Base-by-base conservation (phyloP, 2,329 filamentous ascomycete genomes). In the Rutstroemia sp. region DNA sequence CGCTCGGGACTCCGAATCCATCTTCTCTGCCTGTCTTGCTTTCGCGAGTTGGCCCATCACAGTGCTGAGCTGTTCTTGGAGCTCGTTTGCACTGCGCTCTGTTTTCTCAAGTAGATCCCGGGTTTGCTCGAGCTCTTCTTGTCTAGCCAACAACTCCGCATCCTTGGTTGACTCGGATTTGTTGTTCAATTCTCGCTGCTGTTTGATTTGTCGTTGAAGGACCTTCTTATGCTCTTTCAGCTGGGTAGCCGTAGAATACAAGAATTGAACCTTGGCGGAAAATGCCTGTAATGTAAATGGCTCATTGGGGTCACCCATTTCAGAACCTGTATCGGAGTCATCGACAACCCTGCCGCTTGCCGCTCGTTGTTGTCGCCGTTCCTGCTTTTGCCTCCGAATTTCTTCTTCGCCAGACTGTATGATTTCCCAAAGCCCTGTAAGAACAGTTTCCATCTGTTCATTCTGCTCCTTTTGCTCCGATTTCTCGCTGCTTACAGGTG, bases 121-220 rank as follows among this genome's bases (percentile, higher is more conserved):
- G 5, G 71, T 64, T 16, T 70, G 72, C 38, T 81, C 76, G 6
- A 88, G 68, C 62, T 86, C 79, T 16, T 79, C 77, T 53, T 78
- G 74, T 64, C 81, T 83, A 48, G 75, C 70, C 23, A 78, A 75
- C n/a, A 88, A 70, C 60, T 87, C 81, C 42, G 79, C 78, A 63
- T 87, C 85, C 66, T 85, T 83, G 59, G 85, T 79, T 19, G 81
- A 77, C 62, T 95, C 90, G 1, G 89, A 91, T 67, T 92, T 92
- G 74, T 80, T 91, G 73, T 95, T 95, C 57, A 96, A 80, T 67
- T 95, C 90, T 57, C 92, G 87, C 72, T 97, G 92, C 69, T 97
- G 92, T 73, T 95, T 92, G 66, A 96, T 92, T 70, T 97, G 92
- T 45, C 91, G 84, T 66, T 92, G 87, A 8, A 97, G 78, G 21